These are phyloP conservation scores for Naganishia antarctica DNA, from an alignment of 768 basidiomycete species.

Conservation along the genomic window DNA sequence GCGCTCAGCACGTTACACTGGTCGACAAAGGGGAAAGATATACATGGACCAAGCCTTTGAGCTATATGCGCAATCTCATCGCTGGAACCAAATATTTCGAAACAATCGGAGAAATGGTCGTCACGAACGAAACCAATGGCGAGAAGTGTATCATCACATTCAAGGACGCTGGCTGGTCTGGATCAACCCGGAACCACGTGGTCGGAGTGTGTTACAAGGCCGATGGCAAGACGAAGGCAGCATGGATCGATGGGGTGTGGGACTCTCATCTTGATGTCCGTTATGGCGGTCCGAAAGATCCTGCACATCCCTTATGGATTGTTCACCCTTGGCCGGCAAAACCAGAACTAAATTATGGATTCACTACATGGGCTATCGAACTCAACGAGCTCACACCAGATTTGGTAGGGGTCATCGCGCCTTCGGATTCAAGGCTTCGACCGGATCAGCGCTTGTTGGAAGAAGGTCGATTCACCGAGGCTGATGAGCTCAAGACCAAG, in stretches of 20 bases:
- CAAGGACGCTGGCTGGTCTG: slow-evolving; percentile 65
- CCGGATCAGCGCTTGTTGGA: slow-evolving; percentile 80
- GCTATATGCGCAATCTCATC: slow-evolving; percentile 83
- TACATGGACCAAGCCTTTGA: slow-evolving; percentile 70
- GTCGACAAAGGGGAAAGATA: slow-evolving; percentile 55
- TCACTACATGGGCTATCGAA: slow-evolving; percentile 71
- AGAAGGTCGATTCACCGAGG: slow-evolving; percentile 64
- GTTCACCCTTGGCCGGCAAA: slow-evolving; percentile 68
- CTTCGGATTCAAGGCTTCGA: slow-evolving; percentile 74
- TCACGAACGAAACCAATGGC: slow-evolving; percentile 60
- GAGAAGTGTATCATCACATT: slow-evolving; percentile 71
- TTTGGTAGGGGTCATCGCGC: slow-evolving; percentile 56
- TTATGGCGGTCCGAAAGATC: slow-evolving; percentile 59
- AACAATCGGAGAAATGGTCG: slow-evolving; percentile 71
- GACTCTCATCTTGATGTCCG: slow-evolving; percentile 70
- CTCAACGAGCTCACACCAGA: slow-evolving; percentile 74
- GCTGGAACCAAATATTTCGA: slow-evolving; percentile 87
- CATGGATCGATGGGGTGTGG: slow-evolving; percentile 82
- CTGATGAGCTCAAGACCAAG: slow-evolving; percentile 67
- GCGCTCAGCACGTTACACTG: slow-evolving; percentile 59
- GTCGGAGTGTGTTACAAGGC: slow-evolving; percentile 59
- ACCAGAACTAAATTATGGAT: slow-evolving; percentile 69
- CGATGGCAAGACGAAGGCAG: slow-evolving; percentile 55
- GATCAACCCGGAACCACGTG: slow-evolving; percentile 66
- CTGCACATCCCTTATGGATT: slow-evolving; percentile 66